Base-by-base conservation (phyloP, 371 early-diverging fungal genomes). In the Choanephora cucurbitarum region DNA sequence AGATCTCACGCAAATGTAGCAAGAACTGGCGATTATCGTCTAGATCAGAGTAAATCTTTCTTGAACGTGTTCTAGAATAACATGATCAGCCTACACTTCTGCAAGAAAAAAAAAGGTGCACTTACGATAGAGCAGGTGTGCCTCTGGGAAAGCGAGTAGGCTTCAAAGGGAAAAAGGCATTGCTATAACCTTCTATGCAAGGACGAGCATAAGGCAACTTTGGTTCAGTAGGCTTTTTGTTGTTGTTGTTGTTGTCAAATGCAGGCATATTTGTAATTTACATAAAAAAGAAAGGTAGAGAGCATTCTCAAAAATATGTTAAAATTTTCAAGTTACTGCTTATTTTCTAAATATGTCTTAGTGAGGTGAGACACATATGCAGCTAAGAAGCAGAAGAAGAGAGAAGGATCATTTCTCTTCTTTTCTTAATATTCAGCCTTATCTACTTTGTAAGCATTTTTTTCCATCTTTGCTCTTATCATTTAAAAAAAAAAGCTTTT, bases 11-110 rank as follows among this genome's bases (percentile, higher is more conserved):
- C 40, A 63, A 39, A 22, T 53, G 32, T 19, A 32, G 11, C 22
- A 63, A 42, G 14, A 54, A 54, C 10, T 41, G 43, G 17, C 52
- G 49, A 34, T 63, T 55, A 8, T 53, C 50, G 21, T 5, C 8
- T 7, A 63, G 21, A 8, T 63, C 51, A 8, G 58, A 49, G 21
- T 63, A 57, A 1, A 33, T 1, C 32, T 49, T 42, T 24, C 39
- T 49, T 22, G 58, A 57, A 21, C 50, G 44, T 19, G 49, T 34
- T 18, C 64, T 63, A 34, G 7, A 43, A 46, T 22, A 32, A 17
- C 14, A 33, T 28, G 9, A 28, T 32, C 19, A 24, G 28, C 9
- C n/a, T 6, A 39, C 39, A 37, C 2, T 19, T 50, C 39, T 9
- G 13, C 8, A 18, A 21, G 22, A 40, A 40, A 6, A 40, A 19